A percentile compares a stretch with the other conserved stretches of the same genome.
Conservation (phyloP, 768 basidiomycete species). For the Auricularia heimuer region DNA sequence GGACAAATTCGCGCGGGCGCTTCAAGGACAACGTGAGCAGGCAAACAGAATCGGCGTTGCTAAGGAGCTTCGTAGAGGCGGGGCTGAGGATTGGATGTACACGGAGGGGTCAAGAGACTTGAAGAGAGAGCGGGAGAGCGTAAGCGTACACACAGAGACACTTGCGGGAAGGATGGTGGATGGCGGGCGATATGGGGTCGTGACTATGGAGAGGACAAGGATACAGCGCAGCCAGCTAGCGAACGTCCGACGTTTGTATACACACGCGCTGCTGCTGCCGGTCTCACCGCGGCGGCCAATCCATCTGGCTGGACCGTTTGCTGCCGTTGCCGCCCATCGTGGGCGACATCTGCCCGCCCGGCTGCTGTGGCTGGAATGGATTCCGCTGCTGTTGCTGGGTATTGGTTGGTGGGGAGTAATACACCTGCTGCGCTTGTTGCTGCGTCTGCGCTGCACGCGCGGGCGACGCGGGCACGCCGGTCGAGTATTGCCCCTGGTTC, state of each 20-base stretch:
- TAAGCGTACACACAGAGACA: background rate
- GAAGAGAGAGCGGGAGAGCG: background rate
- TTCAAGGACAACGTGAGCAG: background rate
- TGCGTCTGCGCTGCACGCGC: slow-evolving; percentile 16
- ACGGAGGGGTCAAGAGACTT: background rate
- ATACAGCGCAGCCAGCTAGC: background rate
- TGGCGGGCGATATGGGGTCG: background rate
- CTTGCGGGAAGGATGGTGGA: background rate
- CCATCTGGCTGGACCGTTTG: slow-evolving; percentile 2
- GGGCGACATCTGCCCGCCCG: background rate
- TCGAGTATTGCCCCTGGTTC: slow-evolving; percentile 55
- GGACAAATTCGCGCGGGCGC: background rate
- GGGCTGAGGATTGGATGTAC: background rate
- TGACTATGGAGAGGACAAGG: background rate
- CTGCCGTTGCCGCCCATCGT: background rate
- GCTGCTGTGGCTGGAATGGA: slow-evolving; percentile 16
- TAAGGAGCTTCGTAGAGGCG: too few species aligned
- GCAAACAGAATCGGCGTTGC: background rate
- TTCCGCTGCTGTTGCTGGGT: slow-evolving; percentile 26
- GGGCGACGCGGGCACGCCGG: slow-evolving; percentile 24
- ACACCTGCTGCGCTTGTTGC: slow-evolving; percentile 10
- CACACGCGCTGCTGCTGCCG: background rate
- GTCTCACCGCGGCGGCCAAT: background rate
- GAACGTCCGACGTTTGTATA: background rate
- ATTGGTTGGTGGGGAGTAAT: slow-evolving; percentile 13